Conservation (phyloP, 2,329 filamentous ascomycete genomes). For the Aureobasidium sp. region DNA sequence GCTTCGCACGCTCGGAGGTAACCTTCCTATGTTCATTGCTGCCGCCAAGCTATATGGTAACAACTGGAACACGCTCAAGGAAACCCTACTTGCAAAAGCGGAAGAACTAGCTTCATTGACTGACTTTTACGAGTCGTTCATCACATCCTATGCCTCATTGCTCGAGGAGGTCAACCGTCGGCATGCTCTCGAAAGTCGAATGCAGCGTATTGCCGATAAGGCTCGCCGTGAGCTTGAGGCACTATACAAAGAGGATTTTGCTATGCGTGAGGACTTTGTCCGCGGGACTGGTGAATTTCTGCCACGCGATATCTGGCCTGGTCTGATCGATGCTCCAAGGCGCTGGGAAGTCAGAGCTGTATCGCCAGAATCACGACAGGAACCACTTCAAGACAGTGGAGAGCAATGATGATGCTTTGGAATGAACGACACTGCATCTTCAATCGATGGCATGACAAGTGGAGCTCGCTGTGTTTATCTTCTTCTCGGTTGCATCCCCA, state of each 20-base stretch:
- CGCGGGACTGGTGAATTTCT: conserved; percentile 78
- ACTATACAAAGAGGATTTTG: conserved; percentile 60
- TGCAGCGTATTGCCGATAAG: conserved; percentile 67
- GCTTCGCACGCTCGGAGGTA: conserved; percentile 60
- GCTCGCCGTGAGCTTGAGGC: conserved; percentile 70
- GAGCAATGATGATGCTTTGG: neutral
- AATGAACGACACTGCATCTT: neutral
- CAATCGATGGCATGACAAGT: neutral
- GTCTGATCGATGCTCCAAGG: conserved; percentile 46
- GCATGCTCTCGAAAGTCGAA: conserved; percentile 63
- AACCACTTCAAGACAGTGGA: neutral
- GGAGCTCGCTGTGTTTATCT: neutral
- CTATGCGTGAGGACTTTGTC: conserved; percentile 69
- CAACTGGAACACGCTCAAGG: conserved; percentile 68
- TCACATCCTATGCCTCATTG: conserved; percentile 74
- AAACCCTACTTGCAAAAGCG: conserved; percentile 61
- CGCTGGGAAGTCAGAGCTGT: conserved; percentile 15
- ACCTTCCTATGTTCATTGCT: conserved; percentile 58
- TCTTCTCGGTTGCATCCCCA: neutral
- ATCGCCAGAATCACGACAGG: neutral
- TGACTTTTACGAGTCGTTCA: conserved; percentile 81
- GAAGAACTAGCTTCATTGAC: conserved; percentile 69
- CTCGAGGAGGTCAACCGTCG: conserved; percentile 77
- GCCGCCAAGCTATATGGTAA: conserved; percentile 57
- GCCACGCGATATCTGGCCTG: conserved; percentile 81